phyloP scores from a whole-genome alignment of 805 yeast species.

The Yarrowia bubula region DNA sequence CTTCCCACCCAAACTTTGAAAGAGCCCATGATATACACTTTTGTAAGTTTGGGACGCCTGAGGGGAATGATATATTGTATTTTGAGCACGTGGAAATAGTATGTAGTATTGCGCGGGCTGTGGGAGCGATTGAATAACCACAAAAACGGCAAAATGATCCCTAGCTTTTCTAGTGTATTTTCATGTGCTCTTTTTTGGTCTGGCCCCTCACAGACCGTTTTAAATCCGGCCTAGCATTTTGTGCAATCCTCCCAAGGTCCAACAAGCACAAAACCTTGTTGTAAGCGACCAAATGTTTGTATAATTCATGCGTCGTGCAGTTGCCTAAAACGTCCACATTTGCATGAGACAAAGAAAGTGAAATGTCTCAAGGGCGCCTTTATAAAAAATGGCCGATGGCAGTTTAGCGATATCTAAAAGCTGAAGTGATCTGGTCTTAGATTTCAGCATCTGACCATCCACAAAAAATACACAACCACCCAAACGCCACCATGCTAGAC shows the following conservation, averaged over 20 bases:
- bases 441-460: not conserved
- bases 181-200: not conserved
- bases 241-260: not conserved
- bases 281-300: conserved; percentile 26
- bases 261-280: conserved; percentile 7
- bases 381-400: conserved; percentile 21
- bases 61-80: conserved; percentile 14
- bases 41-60: conserved; percentile 25
- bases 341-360: conserved; percentile 22
- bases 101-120: not conserved
- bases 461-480: not conserved
- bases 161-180: not conserved
- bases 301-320: conserved; percentile 22
- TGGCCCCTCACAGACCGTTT: not conserved
- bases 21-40: conserved; percentile 12
- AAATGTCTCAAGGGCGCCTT: conserved; percentile 23
- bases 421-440: conserved; percentile 10
- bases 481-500: conserved; percentile 10
- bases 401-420: not conserved
- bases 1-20: not conserved
- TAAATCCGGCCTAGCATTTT: not conserved
- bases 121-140: not conserved
- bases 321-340: conserved; percentile 25
- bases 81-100: conserved; percentile 14
- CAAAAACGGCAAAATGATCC: not conserved